These are phyloP conservation scores for Annulohypoxylon truncatum DNA, from an alignment of 2,329 filamentous ascomycete species.

Conservation along the genomic window DNA sequence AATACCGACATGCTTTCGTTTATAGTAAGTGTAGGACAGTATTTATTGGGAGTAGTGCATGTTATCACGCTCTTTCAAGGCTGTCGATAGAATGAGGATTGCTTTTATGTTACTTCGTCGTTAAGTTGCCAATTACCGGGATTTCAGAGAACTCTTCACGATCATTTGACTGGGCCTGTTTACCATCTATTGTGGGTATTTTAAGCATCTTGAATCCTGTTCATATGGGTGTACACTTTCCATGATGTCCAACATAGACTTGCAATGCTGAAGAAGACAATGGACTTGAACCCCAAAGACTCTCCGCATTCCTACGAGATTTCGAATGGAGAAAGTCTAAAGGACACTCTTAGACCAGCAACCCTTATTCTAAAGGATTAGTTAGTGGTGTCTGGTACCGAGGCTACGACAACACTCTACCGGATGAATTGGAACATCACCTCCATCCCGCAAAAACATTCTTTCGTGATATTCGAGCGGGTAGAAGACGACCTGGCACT, in stretches of 20 bases:
- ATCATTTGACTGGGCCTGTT: background rate
- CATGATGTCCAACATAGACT: background rate
- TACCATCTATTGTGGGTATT: background rate
- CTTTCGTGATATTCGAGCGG: conserved; percentile 25
- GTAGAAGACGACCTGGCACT: background rate
- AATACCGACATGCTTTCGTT: too few relatives aligned
- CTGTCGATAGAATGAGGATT: too few relatives aligned
- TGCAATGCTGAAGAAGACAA: background rate
- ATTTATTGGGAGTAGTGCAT: too few relatives aligned
- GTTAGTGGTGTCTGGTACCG: conserved; percentile 4
- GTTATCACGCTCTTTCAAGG: too few relatives aligned
- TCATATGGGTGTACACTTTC: background rate
- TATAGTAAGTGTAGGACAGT: too few relatives aligned
- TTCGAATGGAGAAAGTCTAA: background rate
- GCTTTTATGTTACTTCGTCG: too few relatives aligned
- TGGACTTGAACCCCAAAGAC: conserved; percentile 2
- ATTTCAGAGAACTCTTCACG: too few relatives aligned
- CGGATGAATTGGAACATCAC: conserved; percentile 24
- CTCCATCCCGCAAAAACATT: conserved; percentile 20
- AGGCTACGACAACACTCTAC: conserved; percentile 15
- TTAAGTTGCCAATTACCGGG: too few relatives aligned
- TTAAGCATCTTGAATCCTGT: background rate
- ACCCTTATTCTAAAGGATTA: conserved; percentile 3
- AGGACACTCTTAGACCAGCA: conserved; percentile 1
- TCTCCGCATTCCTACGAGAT: background rate